phyloP scores from a whole-genome alignment of 2,329 filamentous ascomycete genomes.

The Alternaria dauci region DNA sequence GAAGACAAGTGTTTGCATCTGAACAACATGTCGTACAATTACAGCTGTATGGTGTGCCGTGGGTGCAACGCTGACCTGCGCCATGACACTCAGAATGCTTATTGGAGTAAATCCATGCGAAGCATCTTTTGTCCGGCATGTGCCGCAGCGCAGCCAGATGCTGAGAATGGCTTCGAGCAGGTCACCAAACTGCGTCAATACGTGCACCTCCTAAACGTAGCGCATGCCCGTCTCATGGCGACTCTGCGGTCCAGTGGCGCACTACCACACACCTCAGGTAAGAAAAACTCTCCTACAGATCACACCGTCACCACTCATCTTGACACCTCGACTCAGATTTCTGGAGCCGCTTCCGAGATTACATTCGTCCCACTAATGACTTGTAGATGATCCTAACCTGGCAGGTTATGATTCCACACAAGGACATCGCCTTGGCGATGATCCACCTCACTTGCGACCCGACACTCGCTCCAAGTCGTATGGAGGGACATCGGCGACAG shows the following conservation, averaged over 20 bases:
- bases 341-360: slow-evolving; percentile 40
- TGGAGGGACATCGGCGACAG: slow-evolving; percentile 66
- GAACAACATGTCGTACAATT: slow-evolving; percentile 82
- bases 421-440: slow-evolving; percentile 64
- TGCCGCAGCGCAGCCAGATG: slow-evolving; percentile 64
- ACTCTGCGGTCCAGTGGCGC: slow-evolving; percentile 86
- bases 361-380: slow-evolving; percentile 42
- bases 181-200: slow-evolving; percentile 93
- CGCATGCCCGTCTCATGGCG: slow-evolving; percentile 85
- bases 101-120: slow-evolving; percentile 73
- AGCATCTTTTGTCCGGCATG: slow-evolving; percentile 77
- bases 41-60: slow-evolving; percentile 74
- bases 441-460: slow-evolving; percentile 65
- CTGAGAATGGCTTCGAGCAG: slow-evolving; percentile 70
- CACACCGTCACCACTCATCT: slow-evolving; percentile 39
- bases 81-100: slow-evolving; percentile 71
- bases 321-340: slow-evolving; percentile 43
- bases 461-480: slow-evolving; percentile 79
- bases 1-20: slow-evolving; percentile 89
- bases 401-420: slow-evolving; percentile 72
- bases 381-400: slow-evolving; percentile 72
- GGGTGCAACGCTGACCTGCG: slow-evolving; percentile 79
- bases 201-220: slow-evolving; percentile 89
- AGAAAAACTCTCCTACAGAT: slow-evolving; percentile 34
- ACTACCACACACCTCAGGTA: slow-evolving; percentile 74